Conservation (phyloP, 2,329 filamentous ascomycete species). For the Boeremia exigua region DNA sequence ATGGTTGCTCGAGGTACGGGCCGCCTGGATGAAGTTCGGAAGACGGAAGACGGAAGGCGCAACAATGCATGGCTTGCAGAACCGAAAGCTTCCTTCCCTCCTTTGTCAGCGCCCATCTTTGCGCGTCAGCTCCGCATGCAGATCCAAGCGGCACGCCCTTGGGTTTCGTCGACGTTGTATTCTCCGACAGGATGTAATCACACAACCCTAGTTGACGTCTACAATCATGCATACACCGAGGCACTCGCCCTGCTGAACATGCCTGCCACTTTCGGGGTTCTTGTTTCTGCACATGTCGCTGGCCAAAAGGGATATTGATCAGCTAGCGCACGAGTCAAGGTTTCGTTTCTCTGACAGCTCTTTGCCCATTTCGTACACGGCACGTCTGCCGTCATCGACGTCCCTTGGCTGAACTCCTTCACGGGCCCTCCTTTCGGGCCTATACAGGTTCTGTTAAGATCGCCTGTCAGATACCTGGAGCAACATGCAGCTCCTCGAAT, state of each 20-base stretch:
- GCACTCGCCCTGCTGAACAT: slow-evolving; percentile 1
- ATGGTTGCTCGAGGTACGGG: slow-evolving; percentile 12
- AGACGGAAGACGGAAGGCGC: background rate
- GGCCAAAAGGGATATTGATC: slow-evolving; percentile 3
- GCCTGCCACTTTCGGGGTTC: background rate
- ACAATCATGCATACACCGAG: background rate
- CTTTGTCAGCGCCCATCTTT: background rate
- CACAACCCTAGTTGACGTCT: background rate
- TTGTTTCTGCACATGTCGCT: slow-evolving; percentile 12
- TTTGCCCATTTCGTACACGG: slow-evolving; percentile 10
- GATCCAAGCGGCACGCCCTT: background rate
- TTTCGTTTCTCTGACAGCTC: background rate
- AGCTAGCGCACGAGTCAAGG: slow-evolving; percentile 6
- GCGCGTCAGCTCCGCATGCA: background rate
- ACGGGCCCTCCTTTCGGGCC: slow-evolving; percentile 7
- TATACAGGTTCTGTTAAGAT: slow-evolving; percentile 9
- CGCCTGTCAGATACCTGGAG: background rate
- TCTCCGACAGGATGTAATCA: background rate
- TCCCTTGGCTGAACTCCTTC: slow-evolving; percentile 6
- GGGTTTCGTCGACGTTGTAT: background rate
- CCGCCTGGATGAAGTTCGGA: slow-evolving; percentile 10
- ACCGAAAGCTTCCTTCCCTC: slow-evolving; percentile 7
- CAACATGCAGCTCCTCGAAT: slow-evolving; percentile 3
- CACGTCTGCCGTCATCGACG: slow-evolving; percentile 10
- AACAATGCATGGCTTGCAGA: slow-evolving; percentile 5